Base-by-base conservation (phyloP, 306 rosid species). In the Rosa persica region DNA sequence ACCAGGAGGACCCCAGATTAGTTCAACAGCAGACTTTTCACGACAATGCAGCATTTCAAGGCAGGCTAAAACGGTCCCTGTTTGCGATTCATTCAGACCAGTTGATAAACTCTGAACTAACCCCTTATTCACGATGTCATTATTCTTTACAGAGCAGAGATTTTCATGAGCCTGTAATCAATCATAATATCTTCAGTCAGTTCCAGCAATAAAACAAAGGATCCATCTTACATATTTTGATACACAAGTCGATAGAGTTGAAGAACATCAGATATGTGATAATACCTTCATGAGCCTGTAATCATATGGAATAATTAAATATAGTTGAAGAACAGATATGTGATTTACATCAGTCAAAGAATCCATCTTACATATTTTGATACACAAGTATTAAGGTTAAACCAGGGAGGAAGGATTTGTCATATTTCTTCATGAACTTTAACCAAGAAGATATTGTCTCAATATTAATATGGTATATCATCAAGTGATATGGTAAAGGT, bases 1-100 rank as follows among this genome's bases (percentile, higher is more conserved):
- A 52, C 97, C 93, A 1, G 97, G 95, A 52, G 97, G 95, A 44
- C 97, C 97, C 93, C 97, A 87, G 34, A 92, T 86, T 78, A 90
- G 97, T 68, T 90, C 87, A 55, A 89, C 67, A 15, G 81, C 11
- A 52, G 88, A 69, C 27, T 78, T 81, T 38, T 77, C 80, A 79
- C 70, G 19, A 76, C 83, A 81, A 16, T 9, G 58, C 19, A 47
- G 11, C 76, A 81, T 84, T 52, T 55, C 69, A 69, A 92, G 83
- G 64, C 93, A 90, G 20, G 89, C 77, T 60, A 43, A 27, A 72
- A 92, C 77, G 7, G 97, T 88, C 76, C 74, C 36, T 8, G 8
- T 40, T 65, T 92, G 93, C 4, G 95, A 88, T 39, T 76, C 89
- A 81, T 92, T 88, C 74, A 92, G 66, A 52, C 83, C 73, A 57